Base-by-base conservation (phyloP, 192 early-diverging fungal genomes). In the Umbelopsis sp. region DNA sequence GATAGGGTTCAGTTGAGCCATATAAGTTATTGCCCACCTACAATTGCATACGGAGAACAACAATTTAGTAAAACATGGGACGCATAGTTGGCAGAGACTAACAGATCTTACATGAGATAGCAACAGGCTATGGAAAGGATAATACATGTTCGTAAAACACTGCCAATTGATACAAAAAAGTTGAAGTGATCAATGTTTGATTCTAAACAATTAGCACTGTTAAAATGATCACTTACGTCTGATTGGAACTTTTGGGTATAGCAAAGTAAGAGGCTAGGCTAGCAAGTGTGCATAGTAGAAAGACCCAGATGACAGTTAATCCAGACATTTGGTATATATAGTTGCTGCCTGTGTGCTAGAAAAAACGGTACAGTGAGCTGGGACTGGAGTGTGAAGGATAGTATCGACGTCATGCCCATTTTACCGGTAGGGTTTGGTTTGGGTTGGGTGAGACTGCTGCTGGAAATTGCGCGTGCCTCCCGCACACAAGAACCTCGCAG, bases 1-100 rank as follows among this genome's bases (percentile, higher is more conserved):
- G 36, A 96, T 82, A 24, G 95, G 95, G 71, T 96, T 85, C 5
- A 95, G 78, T 85, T 96, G 95, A 43, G 93, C 93, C 59, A 96
- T 78, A 76, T 95, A 96, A 34, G 93, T 95, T 68, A 96, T 83
- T 0, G 91, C 92, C 95, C 95, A 96, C 92, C 91, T 41, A 41
- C 8, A 41, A 5, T 11, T 41, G 12, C 38, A 41, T 94, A 75
- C n/a, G 72, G 69, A 32, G 14, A 72, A 66, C 43, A 38, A 65
- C 11, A 51, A 9, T 34, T n/a, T 11, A 41, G 56, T 22, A 69
- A 74, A n/a, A 8, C n/a, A 56, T 31, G 11, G 17, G 71, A 36
- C 66, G 36, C 22, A 52, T 10, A 45, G 26, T 22, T 32, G 29
- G 44, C 4, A 73, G 36, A 68, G 50, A 47, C 6, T 32, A 41